Conservation (phyloP, 495 filamentous ascomycete species). For the Echria macrotheca region DNA sequence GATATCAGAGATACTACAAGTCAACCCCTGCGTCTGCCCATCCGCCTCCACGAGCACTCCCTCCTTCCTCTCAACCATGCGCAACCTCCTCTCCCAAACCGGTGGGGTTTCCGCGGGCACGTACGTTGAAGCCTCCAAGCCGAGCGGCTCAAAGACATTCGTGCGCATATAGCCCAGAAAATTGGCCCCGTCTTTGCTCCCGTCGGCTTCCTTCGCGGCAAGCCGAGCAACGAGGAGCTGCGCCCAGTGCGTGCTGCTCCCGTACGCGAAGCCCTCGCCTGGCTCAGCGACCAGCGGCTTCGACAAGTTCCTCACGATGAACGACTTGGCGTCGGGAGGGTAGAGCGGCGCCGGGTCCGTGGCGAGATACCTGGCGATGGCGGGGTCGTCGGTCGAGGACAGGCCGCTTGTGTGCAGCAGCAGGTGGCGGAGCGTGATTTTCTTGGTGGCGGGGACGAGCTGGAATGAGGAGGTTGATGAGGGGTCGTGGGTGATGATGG, state of each 20-base stretch:
- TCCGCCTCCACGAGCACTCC: neutral
- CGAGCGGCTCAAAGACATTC: constrained; percentile 2
- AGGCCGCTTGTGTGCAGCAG: constrained; percentile 17
- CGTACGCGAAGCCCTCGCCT: constrained; percentile 26
- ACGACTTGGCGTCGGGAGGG: neutral
- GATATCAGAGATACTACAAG: constrained; percentile 4
- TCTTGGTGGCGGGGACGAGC: neutral
- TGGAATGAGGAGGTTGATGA: neutral
- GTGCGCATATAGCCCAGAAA: constrained; percentile 3
- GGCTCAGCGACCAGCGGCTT: constrained; percentile 22
- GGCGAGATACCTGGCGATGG: neutral
- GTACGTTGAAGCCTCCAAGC: constrained; percentile 15
- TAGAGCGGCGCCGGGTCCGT: neutral
- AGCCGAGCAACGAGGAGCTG: constrained; percentile 18
- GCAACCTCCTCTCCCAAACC: constrained; percentile 11
- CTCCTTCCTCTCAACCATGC: constrained; percentile 8
- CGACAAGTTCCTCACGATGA: constrained; percentile 2
- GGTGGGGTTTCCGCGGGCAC: neutral
- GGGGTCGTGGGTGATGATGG: neutral
- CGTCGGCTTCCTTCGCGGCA: constrained; percentile 5
- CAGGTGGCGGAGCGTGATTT: constrained; percentile 23
- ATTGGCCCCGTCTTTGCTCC: too few species aligned
- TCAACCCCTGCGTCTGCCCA: constrained; percentile 4
- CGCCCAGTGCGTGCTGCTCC: constrained; percentile 18
- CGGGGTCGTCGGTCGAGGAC: neutral